Conservation (phyloP, 1,139 yeast species). For the Yamadazyma triangularis region DNA sequence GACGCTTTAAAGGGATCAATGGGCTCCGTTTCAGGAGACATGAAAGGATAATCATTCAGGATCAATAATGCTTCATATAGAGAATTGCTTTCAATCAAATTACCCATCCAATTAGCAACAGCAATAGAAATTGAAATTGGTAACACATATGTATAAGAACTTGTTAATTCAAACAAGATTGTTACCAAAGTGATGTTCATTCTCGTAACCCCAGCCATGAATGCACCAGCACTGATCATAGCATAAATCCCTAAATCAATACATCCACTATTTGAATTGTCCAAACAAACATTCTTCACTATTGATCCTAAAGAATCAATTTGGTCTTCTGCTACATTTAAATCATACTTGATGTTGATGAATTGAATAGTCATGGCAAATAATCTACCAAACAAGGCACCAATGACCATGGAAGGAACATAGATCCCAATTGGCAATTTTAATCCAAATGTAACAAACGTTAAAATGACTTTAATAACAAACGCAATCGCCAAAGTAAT, state of each 20-base stretch:
- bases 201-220: conserved; percentile 65
- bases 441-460: conserved; percentile 55
- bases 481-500: conserved; percentile 39
- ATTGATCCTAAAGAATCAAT: conserved; percentile 6
- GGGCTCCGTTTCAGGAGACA: conserved; percentile 39
- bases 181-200: conserved; percentile 63
- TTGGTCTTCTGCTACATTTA: conserved; percentile 5
- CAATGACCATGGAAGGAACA: conserved; percentile 67
- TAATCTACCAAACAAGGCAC: conserved; percentile 59
- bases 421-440: conserved; percentile 65
- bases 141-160: conserved; percentile 55
- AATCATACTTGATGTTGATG: conserved; percentile 22
- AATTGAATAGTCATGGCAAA: conserved; percentile 48
- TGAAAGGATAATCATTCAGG: conserved; percentile 53
- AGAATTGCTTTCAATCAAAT: conserved; percentile 48
- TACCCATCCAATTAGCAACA: conserved; percentile 57
- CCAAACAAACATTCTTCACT: conserved; percentile 16
- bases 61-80: conserved; percentile 49
- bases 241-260: conserved; percentile 61
- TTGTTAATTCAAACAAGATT: conserved; percentile 56
- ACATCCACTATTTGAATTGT: conserved; percentile 15
- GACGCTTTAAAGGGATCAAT: conserved; percentile 30
- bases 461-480: conserved; percentile 41
- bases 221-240: conserved; percentile 65
- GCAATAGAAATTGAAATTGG: conserved; percentile 58